These are phyloP conservation scores for Aspergillus fijiensis DNA, from an alignment of 2,329 filamentous ascomycete species.

Conservation along the genomic window DNA sequence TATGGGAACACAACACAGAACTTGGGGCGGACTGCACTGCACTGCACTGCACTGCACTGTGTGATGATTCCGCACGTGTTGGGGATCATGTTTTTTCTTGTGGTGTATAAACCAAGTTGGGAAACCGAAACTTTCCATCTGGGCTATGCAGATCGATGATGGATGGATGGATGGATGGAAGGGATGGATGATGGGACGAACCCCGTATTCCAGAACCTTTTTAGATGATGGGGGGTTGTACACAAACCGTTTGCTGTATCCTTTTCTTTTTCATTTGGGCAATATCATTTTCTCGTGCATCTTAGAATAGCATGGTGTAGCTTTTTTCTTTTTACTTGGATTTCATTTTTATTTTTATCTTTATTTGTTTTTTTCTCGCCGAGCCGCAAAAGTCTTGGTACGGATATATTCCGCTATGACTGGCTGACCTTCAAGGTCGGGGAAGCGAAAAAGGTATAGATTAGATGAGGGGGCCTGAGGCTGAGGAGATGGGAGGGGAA, in stretches of 20 bases:
- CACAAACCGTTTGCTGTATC: too few species aligned
- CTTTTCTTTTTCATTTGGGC: too few species aligned
- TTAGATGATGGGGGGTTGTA: neutral
- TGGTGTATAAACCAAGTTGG: too few species aligned
- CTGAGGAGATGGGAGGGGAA: neutral
- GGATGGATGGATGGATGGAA: too few species aligned
- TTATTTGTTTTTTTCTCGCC: neutral
- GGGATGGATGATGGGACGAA: neutral
- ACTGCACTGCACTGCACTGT: too few species aligned
- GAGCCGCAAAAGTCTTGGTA: conserved; percentile 10
- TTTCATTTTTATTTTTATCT: too few species aligned
- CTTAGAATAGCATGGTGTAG: neutral
- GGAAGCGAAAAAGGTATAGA: neutral
- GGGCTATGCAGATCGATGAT: too few species aligned
- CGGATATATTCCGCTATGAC: neutral
- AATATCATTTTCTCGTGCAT: neutral
- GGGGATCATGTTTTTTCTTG: too few species aligned
- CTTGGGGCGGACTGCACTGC: too few species aligned
- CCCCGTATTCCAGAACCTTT: neutral
- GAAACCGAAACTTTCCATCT: too few species aligned
- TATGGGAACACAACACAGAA: neutral
- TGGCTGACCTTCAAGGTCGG: neutral
- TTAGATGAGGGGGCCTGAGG: neutral
- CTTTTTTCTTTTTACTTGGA: too few species aligned
- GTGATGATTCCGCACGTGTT: too few species aligned